These are phyloP conservation scores for Cardiospermum halicacabum DNA, from an alignment of 345 rosid species.

Conservation along the genomic window DNA sequence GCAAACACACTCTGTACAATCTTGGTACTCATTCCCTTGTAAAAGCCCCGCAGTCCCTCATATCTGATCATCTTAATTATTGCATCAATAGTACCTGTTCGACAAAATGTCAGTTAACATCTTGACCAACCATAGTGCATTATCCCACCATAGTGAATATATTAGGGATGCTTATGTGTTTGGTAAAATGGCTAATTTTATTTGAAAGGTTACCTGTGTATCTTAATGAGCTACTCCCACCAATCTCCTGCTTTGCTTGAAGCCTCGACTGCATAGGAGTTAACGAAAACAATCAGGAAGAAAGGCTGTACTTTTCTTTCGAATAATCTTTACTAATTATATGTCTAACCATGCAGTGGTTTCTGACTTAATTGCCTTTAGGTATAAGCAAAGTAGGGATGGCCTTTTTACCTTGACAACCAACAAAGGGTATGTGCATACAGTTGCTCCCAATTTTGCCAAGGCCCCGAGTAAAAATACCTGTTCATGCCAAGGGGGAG, in stretches of 20 bases:
- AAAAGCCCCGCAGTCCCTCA: constrained; percentile 56
- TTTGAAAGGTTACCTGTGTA: constrained; percentile 44
- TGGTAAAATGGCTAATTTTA: constrained; percentile 3
- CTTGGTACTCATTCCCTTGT: constrained; percentile 76
- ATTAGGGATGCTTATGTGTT: neutral
- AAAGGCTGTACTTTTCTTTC: too few relatives aligned
- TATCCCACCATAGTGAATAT: neutral
- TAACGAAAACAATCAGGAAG: constrained; percentile 13
- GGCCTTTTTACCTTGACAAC: constrained; percentile 60
- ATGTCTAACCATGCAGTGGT: neutral
- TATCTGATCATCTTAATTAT: constrained; percentile 56
- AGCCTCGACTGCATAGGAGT: constrained; percentile 50
- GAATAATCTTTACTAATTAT: neutral
- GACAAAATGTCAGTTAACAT: constrained; percentile 10
- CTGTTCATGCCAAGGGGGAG: constrained; percentile 24
- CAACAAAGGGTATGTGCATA: constrained; percentile 57
- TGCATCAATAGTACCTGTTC: constrained; percentile 57
- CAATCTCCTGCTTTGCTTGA: constrained; percentile 73
- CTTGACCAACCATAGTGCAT: neutral
- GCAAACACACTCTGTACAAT: constrained; percentile 76
- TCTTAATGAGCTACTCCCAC: constrained; percentile 49
- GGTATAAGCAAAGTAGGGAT: neutral
- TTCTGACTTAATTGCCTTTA: neutral
- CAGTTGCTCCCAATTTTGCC: constrained; percentile 71
- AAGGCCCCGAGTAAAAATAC: constrained; percentile 61